Evolutionary conservation across 352 stramenopile species (phyloP).

Genomic region (Phytophthora fragariaefolia): DNA sequence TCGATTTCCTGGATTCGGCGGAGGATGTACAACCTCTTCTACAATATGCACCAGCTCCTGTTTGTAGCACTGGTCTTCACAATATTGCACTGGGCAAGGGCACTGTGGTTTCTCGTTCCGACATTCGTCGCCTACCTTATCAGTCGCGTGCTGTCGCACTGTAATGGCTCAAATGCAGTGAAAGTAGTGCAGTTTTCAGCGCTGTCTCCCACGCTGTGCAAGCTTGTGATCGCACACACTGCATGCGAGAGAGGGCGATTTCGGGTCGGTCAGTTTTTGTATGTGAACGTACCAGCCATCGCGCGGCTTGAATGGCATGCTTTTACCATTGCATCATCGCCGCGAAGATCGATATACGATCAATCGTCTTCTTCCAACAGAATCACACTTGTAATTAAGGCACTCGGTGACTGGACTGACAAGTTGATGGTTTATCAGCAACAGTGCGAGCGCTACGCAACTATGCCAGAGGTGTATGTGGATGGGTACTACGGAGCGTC

Average conservation of each 20-base stretch:
- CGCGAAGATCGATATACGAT: conserved; percentile 11
- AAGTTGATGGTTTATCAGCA: conserved; percentile 44
- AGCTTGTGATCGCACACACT: conserved; percentile 38
- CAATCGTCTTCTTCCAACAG: conserved; percentile 13
- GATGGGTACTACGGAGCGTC: conserved; percentile 61
- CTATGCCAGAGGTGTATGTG: conserved; percentile 46
- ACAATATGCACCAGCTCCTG: conserved; percentile 55
- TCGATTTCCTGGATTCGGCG: conserved; percentile 49
- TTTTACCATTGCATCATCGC: conserved; percentile 58
- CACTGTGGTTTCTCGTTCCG: conserved; percentile 45
- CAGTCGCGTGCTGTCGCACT: conserved; percentile 40
- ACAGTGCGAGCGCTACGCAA: conserved; percentile 14
- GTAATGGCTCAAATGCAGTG: conserved; percentile 27
- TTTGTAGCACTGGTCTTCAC: conserved; percentile 45
- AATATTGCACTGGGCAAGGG: conserved; percentile 40
- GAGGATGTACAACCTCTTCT: conserved; percentile 50
- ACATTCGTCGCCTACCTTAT: conserved; percentile 44
- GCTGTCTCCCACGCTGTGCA: conserved; percentile 32
- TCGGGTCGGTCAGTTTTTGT: conserved; percentile 50
- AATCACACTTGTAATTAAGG: conserved; percentile 54
- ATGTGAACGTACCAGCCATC: conserved; percentile 50
- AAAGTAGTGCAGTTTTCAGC: conserved; percentile 36
- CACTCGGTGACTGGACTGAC: conserved; percentile 52
- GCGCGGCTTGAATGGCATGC: conserved; percentile 55
- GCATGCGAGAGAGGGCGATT: conserved; percentile 15